Evolutionary conservation across 1,284 basidiomycete species (phyloP), one percentile per base, ranked within the genome.

Genomic region (Vanrija pseudolonga): DNA sequence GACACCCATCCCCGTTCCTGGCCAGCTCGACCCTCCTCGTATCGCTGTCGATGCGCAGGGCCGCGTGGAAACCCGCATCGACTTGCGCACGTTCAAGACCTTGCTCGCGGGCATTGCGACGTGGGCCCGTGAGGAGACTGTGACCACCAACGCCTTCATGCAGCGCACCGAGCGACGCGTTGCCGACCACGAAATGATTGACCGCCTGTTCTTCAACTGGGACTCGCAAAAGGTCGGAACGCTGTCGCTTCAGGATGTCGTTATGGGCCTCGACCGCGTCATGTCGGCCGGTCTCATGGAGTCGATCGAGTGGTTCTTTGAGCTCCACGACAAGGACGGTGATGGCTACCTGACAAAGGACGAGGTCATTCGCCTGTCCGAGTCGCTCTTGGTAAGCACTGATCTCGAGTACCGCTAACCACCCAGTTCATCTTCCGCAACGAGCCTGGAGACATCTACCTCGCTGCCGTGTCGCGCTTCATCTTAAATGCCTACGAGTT

Each of bases 221-320:
- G 93, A 97, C 77, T 81, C 78, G 3, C 83, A 86, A 37, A 84
- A 83, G 70, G 79, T 83, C 60, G 92, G 92, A 0, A 87, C 90
- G 2, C 75, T 97, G 45, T 91, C 90, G 84, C 91, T 78, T 8
- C 71, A 97, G 87, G 93, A 98, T 72, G 80, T 98, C 24, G 87
- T 98, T 7, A 83, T 82, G 38, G 96, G 95, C 1, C 79, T 98
- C 43, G 87, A 96, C 66, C 86, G 86, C 14, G 88, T 97, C 53
- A 90, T 98, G 85, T 90, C 91, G 75, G 94, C 91, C 60, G 96
- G 96, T 71, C 80, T 98, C 58, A 96, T 98, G 91, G 90, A 93
- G 58, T 95, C 90, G 66, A 97, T 98, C 65, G 90, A 96, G 73
- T 98, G 95, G 93, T 95, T 98, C 78, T 98, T 98, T 77, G 88